Conservation (phyloP, 768 basidiomycete genomes). For the Suillus spraguei region DNA sequence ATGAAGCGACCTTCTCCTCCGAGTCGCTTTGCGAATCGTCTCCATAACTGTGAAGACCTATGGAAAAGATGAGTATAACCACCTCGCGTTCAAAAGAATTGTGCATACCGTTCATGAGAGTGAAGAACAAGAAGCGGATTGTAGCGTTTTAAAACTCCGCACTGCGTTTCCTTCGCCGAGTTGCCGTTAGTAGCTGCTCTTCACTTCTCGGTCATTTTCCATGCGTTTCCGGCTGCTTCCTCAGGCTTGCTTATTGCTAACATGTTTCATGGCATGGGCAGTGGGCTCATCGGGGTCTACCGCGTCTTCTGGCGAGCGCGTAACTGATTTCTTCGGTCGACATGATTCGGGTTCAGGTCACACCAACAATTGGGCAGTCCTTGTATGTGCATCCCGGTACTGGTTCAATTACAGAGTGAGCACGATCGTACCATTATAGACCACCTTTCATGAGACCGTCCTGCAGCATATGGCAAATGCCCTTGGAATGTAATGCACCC, state of each 20-base stretch:
- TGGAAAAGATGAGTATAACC: background rate
- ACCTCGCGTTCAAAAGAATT: slow-evolving; percentile 5
- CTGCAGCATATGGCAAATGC: slow-evolving; percentile 98
- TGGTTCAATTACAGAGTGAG: slow-evolving; percentile 99
- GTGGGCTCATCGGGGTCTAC: slow-evolving; percentile 28
- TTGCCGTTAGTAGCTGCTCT: slow-evolving; percentile 23
- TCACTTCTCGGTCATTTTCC: background rate
- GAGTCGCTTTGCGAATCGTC: slow-evolving; percentile 65
- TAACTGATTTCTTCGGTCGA: slow-evolving; percentile 49
- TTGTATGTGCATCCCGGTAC: slow-evolving; percentile 91
- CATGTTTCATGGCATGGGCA: slow-evolving; percentile 40
- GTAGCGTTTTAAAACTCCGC: slow-evolving; percentile 29
- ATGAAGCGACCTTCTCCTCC: slow-evolving; percentile 43
- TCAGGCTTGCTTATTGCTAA: slow-evolving; percentile 25
- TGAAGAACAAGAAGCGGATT: slow-evolving; percentile 10
- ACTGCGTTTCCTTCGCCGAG: slow-evolving; percentile 21
- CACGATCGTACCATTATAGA: slow-evolving; percentile 16
- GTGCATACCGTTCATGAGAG: slow-evolving; percentile 34
- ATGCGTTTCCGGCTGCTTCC: slow-evolving; percentile 32
- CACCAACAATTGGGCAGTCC: slow-evolving; percentile 99
- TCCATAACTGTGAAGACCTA: slow-evolving; percentile 65
- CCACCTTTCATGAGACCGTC: slow-evolving; percentile 2
- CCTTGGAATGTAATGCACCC: slow-evolving; percentile 79
- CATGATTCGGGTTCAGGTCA: slow-evolving; percentile 49
- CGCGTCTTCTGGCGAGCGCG: slow-evolving; percentile 33